A percentile compares a stretch with the other conserved stretches of the same genome.
Evolutionary conservation across 352 stramenopile species (phyloP).

Genomic region (Pilasporangium apinafurcum): DNA sequence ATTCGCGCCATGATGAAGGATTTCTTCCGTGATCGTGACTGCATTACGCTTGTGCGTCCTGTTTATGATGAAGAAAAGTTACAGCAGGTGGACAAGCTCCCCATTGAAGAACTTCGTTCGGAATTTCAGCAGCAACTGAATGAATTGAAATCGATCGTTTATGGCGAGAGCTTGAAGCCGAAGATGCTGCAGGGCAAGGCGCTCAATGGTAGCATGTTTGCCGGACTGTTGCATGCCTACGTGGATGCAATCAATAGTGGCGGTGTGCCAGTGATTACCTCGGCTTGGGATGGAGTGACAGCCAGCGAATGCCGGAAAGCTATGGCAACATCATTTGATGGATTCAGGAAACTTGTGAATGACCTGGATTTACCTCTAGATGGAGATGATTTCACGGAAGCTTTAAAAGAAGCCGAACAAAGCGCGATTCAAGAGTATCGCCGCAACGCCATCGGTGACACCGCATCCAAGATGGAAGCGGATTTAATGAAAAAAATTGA

Average conservation of each 20-base stretch:
- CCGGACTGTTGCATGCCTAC: slow-evolving; percentile 72
- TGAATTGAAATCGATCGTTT: slow-evolving; percentile 65
- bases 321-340: slow-evolving; percentile 43
- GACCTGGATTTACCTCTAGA: slow-evolving; percentile 67
- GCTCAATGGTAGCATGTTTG: slow-evolving; percentile 82
- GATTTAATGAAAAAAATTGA: slow-evolving; percentile 67
- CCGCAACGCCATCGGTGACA: slow-evolving; percentile 60
- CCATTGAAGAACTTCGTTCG: slow-evolving; percentile 55
- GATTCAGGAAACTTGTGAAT: slow-evolving; percentile 53
- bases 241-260: slow-evolving; percentile 86
- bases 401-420: slow-evolving; percentile 51
- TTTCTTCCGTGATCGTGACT: slow-evolving; percentile 79
- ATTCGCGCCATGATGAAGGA: slow-evolving; percentile 82
- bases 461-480: slow-evolving; percentile 45
- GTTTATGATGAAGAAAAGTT: slow-evolving; percentile 74
- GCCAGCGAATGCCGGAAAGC: slow-evolving; percentile 77
- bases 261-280: slow-evolving; percentile 82
- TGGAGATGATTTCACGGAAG: slow-evolving; percentile 48
- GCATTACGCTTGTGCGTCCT: slow-evolving; percentile 75
- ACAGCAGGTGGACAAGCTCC: slow-evolving; percentile 66
- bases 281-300: slow-evolving; percentile 82
- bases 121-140: slow-evolving; percentile 75
- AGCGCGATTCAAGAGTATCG: slow-evolving; percentile 53
- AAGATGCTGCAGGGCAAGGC: slow-evolving; percentile 80
- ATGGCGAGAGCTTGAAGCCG: slow-evolving; percentile 58